These are phyloP conservation scores for Datura wrightii DNA, from an alignment of 257 asterid genomes.

Conservation along the genomic window DNA sequence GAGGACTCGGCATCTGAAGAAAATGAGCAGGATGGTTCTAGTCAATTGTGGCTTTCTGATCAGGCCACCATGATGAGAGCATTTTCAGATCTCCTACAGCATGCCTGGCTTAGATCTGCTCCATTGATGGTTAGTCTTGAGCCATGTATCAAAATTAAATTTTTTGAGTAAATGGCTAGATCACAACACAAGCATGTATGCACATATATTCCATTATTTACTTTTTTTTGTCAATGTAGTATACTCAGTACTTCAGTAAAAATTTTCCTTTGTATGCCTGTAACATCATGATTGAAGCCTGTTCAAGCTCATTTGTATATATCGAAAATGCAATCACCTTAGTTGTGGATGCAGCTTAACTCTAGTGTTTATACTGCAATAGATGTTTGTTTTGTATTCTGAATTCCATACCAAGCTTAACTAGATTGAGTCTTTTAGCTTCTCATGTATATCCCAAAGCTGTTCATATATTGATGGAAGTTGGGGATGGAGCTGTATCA, in stretches of 20 bases:
- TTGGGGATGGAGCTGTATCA: background rate
- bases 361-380: constrained; percentile 3
- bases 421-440: constrained; percentile 13
- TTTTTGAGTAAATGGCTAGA: background rate
- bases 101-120: constrained; percentile 45
- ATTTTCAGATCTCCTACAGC: constrained; percentile 49
- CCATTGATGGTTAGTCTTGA: constrained; percentile 44
- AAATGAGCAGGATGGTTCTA: constrained; percentile 37
- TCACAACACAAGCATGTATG: background rate
- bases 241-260: background rate
- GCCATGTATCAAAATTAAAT: background rate
- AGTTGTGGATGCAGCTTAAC: background rate
- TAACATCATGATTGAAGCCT: constrained; percentile 4
- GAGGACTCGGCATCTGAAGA: constrained; percentile 45
- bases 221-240: background rate
- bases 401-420: constrained; percentile 12
- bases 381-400: constrained; percentile 16
- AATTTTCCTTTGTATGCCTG: background rate
- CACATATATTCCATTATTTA: constrained; percentile 1
- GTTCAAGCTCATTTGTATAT: background rate
- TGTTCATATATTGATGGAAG: background rate
- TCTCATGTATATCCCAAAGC: constrained; percentile 3
- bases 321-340: constrained; percentile 5
- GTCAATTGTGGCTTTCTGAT: constrained; percentile 37
- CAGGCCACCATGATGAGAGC: constrained; percentile 41